Base-by-base conservation (phyloP, 306 rosid species). In the Malus asiatica region DNA sequence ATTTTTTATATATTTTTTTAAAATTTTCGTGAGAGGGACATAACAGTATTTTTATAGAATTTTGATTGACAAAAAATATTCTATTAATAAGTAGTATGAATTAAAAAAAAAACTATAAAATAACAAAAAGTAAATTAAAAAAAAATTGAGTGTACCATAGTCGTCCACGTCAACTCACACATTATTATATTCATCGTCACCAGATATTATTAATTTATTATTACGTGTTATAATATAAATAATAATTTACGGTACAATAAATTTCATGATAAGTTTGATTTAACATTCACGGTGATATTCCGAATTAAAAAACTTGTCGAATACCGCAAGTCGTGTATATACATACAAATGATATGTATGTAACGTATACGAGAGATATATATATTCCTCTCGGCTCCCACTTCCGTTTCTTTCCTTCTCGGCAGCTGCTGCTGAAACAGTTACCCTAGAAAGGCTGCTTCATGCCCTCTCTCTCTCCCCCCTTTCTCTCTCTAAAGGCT, bases 101-200 rank as follows among this genome's bases (percentile, higher is more conserved):
- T 38, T 35, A 30, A 6, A 35, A 38, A 6, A 35, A 7, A 7
- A 38, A 7, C 2, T 35, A 35, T 35, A 35, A 35, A 35, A 35
- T 35, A 44, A 42, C 3, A 8, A 30, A 66, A 11, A 23, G 2
- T 33, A 33, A 3, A 22, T 59, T 46, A 20, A 5, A 6, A 66
- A n/a, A 66, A 16, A 32, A 32, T n/a, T 52, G 14, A 81, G 80
- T 72, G 71, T 85, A 78, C 52, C 59, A 3, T 60, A 64, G 22
- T 30, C 3, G 33, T 84, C 88, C 93, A 87, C 82, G 87, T 89
- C 77, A 82, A 73, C 71, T 30, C 79, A 27, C 29, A 27, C 11
- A 25, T 48, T 48, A 48, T 48, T 48, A 13, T 14, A 46, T 14
- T 46, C 0, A 2, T 2, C 11, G 0, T 42, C 45, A 42, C 3